These are phyloP conservation scores for Candida sp. DNA, from an alignment of 1,139 yeast genomes.

Conservation along the genomic window DNA sequence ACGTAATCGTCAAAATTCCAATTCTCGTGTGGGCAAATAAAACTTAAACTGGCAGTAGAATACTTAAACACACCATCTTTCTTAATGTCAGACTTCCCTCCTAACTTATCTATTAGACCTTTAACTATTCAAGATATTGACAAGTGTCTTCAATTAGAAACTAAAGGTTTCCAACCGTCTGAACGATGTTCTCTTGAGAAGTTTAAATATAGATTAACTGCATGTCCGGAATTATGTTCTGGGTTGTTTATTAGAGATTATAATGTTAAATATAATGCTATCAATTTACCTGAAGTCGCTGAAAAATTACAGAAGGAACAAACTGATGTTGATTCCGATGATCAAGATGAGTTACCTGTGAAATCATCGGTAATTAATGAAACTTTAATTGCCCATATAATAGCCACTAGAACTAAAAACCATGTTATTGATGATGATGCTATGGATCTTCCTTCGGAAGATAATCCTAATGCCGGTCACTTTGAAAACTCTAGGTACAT, in stretches of 20 bases:
- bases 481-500: conserved; percentile 69
- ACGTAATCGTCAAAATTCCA: no score
- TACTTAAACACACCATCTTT: not conserved
- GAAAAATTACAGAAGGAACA: conserved; percentile 26
- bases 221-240: conserved; percentile 87
- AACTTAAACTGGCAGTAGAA: not conserved
- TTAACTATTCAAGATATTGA: conserved; percentile 66
- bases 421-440: conserved; percentile 56
- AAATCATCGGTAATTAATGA: conserved; percentile 57
- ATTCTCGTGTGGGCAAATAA: not conserved
- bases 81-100: conserved; percentile 40
- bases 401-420: conserved; percentile 70
- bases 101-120: conserved; percentile 79
- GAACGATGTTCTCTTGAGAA: conserved; percentile 68
- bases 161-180: conserved; percentile 59
- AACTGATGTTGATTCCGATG: conserved; percentile 23
- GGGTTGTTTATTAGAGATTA: conserved; percentile 82
- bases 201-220: conserved; percentile 65
- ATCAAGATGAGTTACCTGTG: conserved; percentile 40
- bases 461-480: conserved; percentile 57
- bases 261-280: conserved; percentile 38
- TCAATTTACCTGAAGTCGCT: conserved; percentile 44
- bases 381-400: conserved; percentile 74
- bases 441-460: conserved; percentile 57
- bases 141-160: conserved; percentile 60